Percentiles rank a stretch among this genome's conserved stretches.
Evolutionary conservation across 2,329 filamentous ascomycete genomes (phyloP).

Genomic region (Aspergillus texensis): DNA sequence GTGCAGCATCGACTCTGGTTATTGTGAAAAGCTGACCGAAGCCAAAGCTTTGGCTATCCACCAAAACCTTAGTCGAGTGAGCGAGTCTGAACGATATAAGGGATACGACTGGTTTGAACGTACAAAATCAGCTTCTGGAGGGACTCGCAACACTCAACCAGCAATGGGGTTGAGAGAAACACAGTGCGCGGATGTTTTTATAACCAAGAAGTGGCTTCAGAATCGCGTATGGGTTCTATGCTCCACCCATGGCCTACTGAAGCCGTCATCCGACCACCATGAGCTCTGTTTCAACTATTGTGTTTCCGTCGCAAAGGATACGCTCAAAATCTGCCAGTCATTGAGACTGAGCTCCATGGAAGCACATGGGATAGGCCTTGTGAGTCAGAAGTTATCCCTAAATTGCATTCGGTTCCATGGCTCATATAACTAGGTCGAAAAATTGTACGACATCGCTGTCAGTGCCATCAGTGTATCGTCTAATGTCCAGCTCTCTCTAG

Average conservation of each 20-base stretch:
- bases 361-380: constrained; percentile 45
- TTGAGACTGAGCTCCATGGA: constrained; percentile 44
- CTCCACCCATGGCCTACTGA: constrained; percentile 42
- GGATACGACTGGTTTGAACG: constrained; percentile 44
- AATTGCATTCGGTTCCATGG: not conserved
- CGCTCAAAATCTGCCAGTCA: constrained; percentile 38
- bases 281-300: constrained; percentile 44
- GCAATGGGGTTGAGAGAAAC: constrained; percentile 38
- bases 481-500: constrained; percentile 28
- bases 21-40: constrained; percentile 69
- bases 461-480: constrained; percentile 35
- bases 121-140: constrained; percentile 28
- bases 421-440: constrained; percentile 35
- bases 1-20: constrained; percentile 62
- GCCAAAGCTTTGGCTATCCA: constrained; percentile 55
- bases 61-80: constrained; percentile 37
- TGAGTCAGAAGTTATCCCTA: constrained; percentile 21
- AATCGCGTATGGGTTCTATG: constrained; percentile 48
- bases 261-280: constrained; percentile 36
- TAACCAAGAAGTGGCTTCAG: constrained; percentile 49
- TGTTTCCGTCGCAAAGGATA: constrained; percentile 36
- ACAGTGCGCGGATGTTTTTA: constrained; percentile 46
- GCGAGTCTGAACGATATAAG: constrained; percentile 37
- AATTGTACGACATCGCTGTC: constrained; percentile 43
- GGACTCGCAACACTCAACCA: constrained; percentile 23